Percentiles rank a stretch among this genome's conserved stretches.
Evolutionary conservation across 495 filamentous ascomycete species (phyloP).

Genomic region (Xylaria cubensis): DNA sequence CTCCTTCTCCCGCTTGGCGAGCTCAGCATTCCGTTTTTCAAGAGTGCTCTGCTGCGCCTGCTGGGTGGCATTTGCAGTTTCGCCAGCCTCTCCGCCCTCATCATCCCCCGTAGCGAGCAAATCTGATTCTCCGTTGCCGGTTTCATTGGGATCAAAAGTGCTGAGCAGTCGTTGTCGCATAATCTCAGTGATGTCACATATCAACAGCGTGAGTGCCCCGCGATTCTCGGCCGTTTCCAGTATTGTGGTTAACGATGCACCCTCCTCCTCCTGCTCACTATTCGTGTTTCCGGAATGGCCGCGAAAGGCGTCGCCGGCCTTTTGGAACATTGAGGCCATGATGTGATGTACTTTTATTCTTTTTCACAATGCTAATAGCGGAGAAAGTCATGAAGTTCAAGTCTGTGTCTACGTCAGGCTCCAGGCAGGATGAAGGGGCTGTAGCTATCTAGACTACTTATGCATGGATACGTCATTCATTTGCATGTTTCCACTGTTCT

Average conservation of each 20-base stretch:
- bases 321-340: slow-evolving; percentile 37
- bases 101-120: slow-evolving; percentile 26
- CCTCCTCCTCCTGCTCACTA: slow-evolving; percentile 37
- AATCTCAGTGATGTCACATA: slow-evolving; percentile 47
- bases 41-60: slow-evolving; percentile 35
- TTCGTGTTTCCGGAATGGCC: slow-evolving; percentile 19
- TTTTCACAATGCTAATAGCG: neutral
- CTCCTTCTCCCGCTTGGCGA: slow-evolving; percentile 43
- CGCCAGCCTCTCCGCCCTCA: slow-evolving; percentile 35
- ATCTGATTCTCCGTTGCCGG: slow-evolving; percentile 29
- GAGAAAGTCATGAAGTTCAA: neutral
- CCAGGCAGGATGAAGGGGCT: neutral
- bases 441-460: neutral
- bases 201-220: slow-evolving; percentile 43
- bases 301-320: slow-evolving; percentile 32
- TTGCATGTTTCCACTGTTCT: neutral
- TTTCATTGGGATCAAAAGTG: slow-evolving; percentile 46
- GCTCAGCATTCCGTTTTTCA: slow-evolving; percentile 37
- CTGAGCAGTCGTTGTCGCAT: slow-evolving; percentile 49
- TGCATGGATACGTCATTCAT: slow-evolving; percentile 13
- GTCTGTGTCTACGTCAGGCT: neutral
- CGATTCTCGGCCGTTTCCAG: slow-evolving; percentile 45
- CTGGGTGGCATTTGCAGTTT: slow-evolving; percentile 20
- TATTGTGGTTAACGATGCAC: slow-evolving; percentile 35
- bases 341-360: neutral